Percentiles rank a stretch among this genome's conserved stretches.
phyloP scores from a whole-genome alignment of 805 yeast genomes.

The Zygotorulaspora chibaensis region DNA sequence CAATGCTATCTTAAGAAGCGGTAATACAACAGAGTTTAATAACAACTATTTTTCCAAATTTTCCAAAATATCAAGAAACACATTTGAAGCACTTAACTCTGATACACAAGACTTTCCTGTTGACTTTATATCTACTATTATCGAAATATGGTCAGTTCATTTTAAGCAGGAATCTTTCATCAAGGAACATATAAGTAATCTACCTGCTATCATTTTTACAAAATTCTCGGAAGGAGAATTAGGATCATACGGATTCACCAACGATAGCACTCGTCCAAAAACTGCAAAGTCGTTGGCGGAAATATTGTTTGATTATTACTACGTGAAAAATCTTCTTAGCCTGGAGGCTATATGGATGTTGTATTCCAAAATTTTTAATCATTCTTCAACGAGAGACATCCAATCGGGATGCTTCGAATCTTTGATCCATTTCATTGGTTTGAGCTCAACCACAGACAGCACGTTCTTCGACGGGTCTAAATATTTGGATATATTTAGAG shows the following conservation, averaged over 20 bases:
- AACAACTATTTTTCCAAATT: conserved; percentile 20
- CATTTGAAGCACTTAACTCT: conserved; percentile 20
- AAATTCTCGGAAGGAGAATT: conserved; percentile 26
- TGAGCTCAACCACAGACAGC: conserved; percentile 27
- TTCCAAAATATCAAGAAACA: conserved; percentile 23
- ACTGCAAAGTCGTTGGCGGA: conserved; percentile 38
- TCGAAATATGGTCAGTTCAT: conserved; percentile 25
- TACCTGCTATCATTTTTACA: conserved; percentile 15
- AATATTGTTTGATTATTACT: conserved; percentile 30
- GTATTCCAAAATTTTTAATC: conserved; percentile 21
- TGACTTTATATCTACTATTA: conserved; percentile 23
- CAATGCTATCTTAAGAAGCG: conserved; percentile 23
- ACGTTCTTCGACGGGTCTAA: conserved; percentile 26
- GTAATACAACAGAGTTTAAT: conserved; percentile 6
- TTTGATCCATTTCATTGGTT: conserved; percentile 33
- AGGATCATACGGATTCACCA: conserved; percentile 30
- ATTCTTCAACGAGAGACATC: conserved; percentile 22
- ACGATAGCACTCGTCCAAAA: conserved; percentile 23
- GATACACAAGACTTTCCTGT: conserved; percentile 27
- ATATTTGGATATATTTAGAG: conserved; percentile 26
- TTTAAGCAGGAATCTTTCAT: conserved; percentile 22
- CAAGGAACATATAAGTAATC: conserved; percentile 19
- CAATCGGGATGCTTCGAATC: conserved; percentile 38
- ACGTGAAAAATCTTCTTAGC: conserved; percentile 13
- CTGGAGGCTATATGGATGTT: conserved; percentile 22